Evolutionary conservation across 305 asterid species (phyloP), one percentile per base, ranked within the genome.

Genomic region (Solanum hybrid): DNA sequence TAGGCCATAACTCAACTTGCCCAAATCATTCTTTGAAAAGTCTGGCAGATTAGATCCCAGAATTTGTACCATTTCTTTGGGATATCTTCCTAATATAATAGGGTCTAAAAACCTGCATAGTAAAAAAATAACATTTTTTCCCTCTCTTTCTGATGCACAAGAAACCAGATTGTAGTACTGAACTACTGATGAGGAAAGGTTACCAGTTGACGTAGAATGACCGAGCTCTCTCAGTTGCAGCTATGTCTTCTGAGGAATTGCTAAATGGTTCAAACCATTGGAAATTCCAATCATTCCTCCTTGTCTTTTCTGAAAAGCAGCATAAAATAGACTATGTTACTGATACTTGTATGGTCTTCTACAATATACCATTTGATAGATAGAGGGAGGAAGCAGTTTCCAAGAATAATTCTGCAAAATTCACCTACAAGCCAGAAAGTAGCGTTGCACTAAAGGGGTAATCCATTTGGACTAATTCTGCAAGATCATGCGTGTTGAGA

Each of bases 211-310:
- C 40, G 35, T 86, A 90, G 91, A 91, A 95, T 51, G 94, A 93
- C 85, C 92, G 95, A 89, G 94, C 98, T 91, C 97, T 92, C 90
- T 95, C 94, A 71, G 96, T 93, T 46, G 98, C 97, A 76, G 89
- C 90, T 89, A 91, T 93, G 90, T 94, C 97, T 89, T 91, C 95
- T 5, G 91, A 91, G 73, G 98, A 94, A 90, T 92, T 92, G 94
- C 90, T 94, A 37, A 75, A 79, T 22, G 97, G 95, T 77, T 93
- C 95, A 86, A 85, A 95, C 98, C 96, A 94, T 22, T 85, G 32
- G 26, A 94, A 22, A 95, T 91, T 69, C 98, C 97, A 2, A 94
- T 87, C 42, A 66, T 84, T 31, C 98, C 96, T 40, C 93, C 93
- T 91, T 95, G 96, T 51, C 24, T 79, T 91, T 85, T 66, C 92